Percentiles rank a stretch among this genome's conserved stretches.
Evolutionary conservation across 306 rosid genomes (phyloP).

Genomic region (Fragaria ananassa): DNA sequence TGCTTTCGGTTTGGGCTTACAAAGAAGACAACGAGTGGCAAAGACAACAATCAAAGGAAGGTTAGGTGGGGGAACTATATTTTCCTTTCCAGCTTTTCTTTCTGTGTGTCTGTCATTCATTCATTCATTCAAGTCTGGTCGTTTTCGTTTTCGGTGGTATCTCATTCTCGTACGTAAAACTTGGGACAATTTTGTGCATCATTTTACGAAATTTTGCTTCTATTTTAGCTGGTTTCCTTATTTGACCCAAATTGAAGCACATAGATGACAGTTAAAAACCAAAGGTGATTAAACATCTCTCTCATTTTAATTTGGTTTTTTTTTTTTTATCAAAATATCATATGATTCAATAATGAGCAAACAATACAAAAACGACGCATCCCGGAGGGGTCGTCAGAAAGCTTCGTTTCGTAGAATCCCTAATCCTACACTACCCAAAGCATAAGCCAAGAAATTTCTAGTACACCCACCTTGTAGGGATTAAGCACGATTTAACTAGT

Average conservation of each 20-base stretch:
- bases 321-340: too few species aligned
- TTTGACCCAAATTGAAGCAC: not conserved
- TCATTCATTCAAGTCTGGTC: not conserved
- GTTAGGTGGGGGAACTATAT: conserved; percentile 4
- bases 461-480: too few species aligned
- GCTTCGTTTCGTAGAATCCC: too few species aligned
- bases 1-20: not conserved
- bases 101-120: not conserved
- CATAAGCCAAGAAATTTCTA: too few species aligned
- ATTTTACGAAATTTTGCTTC: not conserved
- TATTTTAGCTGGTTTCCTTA: not conserved
- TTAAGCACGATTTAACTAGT: too few species aligned
- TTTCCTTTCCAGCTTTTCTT: not conserved
- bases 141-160: not conserved
- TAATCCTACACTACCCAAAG: too few species aligned
- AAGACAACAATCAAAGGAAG: conserved; percentile 27
- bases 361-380: too few species aligned
- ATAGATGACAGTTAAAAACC: not conserved
- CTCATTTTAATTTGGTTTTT: too few species aligned
- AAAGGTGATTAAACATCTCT: too few species aligned
- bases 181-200: not conserved
- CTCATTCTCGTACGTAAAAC: not conserved
- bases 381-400: too few species aligned
- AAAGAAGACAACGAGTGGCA: conserved; percentile 6
- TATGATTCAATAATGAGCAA: too few species aligned